Evolutionary conservation across 2,329 filamentous ascomycete species (phyloP).

Genomic region (Aschersonia sp.): DNA sequence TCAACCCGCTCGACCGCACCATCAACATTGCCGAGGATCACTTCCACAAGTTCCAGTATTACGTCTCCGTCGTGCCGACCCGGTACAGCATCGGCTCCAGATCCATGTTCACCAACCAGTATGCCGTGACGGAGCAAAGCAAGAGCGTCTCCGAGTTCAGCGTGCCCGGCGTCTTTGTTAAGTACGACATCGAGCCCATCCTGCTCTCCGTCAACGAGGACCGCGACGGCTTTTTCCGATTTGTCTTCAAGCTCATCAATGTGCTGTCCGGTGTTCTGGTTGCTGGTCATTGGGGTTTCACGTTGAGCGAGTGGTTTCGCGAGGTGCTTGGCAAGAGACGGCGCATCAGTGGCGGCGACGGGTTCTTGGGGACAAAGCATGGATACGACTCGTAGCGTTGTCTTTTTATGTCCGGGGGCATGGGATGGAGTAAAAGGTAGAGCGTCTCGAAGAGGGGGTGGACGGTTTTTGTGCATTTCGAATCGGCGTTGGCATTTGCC

Average conservation of each 20-base stretch:
- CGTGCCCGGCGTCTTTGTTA: slow-evolving; percentile 90
- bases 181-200: slow-evolving; percentile 97
- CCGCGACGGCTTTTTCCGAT: slow-evolving; percentile 56
- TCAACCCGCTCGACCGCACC: slow-evolving; percentile 89
- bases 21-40: slow-evolving; percentile 58
- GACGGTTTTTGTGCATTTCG: neutral
- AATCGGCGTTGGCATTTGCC: neutral
- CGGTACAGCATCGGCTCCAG: slow-evolving; percentile 61
- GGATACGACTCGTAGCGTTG: slow-evolving; percentile 12
- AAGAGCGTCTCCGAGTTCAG: slow-evolving; percentile 50
- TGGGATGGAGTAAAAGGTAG: neutral
- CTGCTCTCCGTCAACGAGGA: slow-evolving; percentile 73
- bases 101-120: slow-evolving; percentile 87
- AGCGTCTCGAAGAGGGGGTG: neutral
- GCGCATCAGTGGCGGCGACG: slow-evolving; percentile 28
- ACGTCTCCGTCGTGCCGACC: slow-evolving; percentile 86
- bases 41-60: slow-evolving; percentile 98
- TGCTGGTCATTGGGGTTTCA: slow-evolving; percentile 85
- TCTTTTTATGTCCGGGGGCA: neutral
- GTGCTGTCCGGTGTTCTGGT: slow-evolving; percentile 83
- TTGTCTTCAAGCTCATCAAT: slow-evolving; percentile 77
- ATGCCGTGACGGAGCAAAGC: slow-evolving; percentile 86
- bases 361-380: slow-evolving; percentile 34
- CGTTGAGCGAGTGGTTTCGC: slow-evolving; percentile 60
- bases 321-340: slow-evolving; percentile 37